These are phyloP conservation scores for Geoglossum glabrum DNA, from an alignment of 495 filamentous ascomycete species.

Conservation along the genomic window DNA sequence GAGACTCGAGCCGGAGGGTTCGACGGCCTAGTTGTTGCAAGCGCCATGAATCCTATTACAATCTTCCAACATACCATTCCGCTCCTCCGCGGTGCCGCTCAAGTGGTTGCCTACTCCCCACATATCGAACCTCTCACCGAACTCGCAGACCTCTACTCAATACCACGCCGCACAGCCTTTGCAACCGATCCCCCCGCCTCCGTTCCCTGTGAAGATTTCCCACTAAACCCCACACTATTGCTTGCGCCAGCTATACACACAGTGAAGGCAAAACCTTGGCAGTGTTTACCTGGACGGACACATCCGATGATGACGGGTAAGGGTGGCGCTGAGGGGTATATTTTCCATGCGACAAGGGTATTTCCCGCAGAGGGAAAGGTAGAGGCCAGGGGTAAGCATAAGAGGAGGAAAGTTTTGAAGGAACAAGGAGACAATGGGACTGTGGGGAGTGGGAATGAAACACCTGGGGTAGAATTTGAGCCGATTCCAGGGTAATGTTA, in stretches of 20 bases:
- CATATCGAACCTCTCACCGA: conserved; percentile 54
- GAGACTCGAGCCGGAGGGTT: conserved; percentile 56
- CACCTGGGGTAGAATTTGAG: background rate
- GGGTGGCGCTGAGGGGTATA: conserved; percentile 76
- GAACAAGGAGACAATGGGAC: conserved; percentile 17
- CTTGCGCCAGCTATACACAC: conserved; percentile 66
- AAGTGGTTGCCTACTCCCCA: conserved; percentile 67
- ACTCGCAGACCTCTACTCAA: conserved; percentile 62
- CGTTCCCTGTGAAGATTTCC: conserved; percentile 37
- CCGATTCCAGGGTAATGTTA: background rate
- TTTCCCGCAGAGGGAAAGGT: conserved; percentile 58
- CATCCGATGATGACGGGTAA: conserved; percentile 81
- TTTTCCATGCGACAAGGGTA: conserved; percentile 69
- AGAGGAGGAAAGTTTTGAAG: conserved; percentile 33
- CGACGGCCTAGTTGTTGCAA: conserved; percentile 64
- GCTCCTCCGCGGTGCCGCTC: conserved; percentile 60
- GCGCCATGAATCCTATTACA: conserved; percentile 55
- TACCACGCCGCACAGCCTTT: conserved; percentile 53
- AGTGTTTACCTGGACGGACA: conserved; percentile 79
- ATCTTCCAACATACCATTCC: conserved; percentile 56
- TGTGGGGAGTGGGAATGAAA: background rate
- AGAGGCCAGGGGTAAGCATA: conserved; percentile 61
- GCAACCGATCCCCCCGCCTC: background rate
- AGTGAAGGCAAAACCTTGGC: conserved; percentile 53
- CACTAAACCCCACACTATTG: conserved; percentile 62